Conservation (phyloP, 257 asterid species). For the Solanum tarijense region DNA sequence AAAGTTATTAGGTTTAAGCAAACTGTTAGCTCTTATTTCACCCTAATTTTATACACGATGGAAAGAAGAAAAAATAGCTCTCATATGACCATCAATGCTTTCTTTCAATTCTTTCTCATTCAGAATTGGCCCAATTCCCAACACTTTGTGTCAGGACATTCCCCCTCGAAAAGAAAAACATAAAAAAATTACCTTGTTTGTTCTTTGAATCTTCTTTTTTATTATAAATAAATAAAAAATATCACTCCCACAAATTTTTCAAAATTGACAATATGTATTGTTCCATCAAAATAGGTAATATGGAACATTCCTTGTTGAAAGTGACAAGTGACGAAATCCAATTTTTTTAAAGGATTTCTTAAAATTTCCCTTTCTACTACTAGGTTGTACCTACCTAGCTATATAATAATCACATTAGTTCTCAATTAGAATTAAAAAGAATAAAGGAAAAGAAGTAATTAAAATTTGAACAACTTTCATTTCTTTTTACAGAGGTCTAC, state of each 20-base stretch:
- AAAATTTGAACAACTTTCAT: neutral
- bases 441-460: neutral
- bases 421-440: neutral
- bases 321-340: neutral
- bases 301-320: neutral
- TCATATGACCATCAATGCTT: slow-evolving; percentile 16
- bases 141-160: slow-evolving; percentile 13
- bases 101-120: slow-evolving; percentile 14
- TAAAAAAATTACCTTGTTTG: neutral
- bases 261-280: neutral
- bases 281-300: neutral
- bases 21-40: neutral
- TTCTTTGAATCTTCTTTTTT: neutral
- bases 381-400: neutral
- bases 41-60: neutral
- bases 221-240: neutral
- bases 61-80: neutral
- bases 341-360: neutral
- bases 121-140: slow-evolving; percentile 15
- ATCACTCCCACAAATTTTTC: neutral
- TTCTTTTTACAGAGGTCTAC: neutral
- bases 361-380: neutral
- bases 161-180: neutral
- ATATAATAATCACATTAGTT: neutral
- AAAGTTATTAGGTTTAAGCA: neutral